These are phyloP conservation scores for Ampelocalamus luodianensis DNA, from an alignment of 176 grass and related monocot species.

Conservation along the genomic window DNA sequence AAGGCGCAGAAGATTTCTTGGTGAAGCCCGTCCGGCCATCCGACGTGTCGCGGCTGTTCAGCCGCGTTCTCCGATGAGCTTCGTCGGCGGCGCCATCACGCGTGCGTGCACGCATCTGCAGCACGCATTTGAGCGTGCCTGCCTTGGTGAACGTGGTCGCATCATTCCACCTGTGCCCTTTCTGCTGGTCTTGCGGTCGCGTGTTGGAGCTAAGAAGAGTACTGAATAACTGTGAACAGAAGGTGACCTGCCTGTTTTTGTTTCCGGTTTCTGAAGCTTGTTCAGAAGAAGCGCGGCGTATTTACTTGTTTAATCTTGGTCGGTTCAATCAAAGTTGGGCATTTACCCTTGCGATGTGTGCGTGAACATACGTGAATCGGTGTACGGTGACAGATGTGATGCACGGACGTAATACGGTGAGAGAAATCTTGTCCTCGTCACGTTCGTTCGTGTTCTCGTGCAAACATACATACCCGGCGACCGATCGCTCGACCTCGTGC, in stretches of 20 bases:
- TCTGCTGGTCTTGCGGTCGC: neutral
- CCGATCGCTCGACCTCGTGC: neutral
- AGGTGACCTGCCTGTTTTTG: neutral
- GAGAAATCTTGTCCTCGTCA: neutral
- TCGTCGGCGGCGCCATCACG: neutral
- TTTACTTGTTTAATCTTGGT: neutral
- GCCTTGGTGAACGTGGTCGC: no score
- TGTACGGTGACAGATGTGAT: neutral
- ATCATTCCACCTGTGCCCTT: neutral
- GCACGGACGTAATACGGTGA: no score
- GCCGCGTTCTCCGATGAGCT: slow-evolving; percentile 53
- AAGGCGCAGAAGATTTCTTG: slow-evolving; percentile 90
- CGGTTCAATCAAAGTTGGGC: neutral
- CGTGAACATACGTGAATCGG: neutral
- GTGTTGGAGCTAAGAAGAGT: neutral
- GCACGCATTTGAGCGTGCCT: no score
- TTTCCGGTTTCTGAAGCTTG: neutral
- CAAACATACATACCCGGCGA: neutral
- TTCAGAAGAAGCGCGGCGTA: neutral
- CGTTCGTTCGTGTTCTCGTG: slow-evolving; percentile 1
- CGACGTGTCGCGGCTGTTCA: slow-evolving; percentile 71
- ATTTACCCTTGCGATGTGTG: neutral
- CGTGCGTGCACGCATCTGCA: neutral
- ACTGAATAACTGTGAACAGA: neutral
- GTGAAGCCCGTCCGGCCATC: slow-evolving; percentile 75